These are phyloP conservation scores for Sphagnurus paluster DNA, from an alignment of 1,284 basidiomycete genomes.

Conservation along the genomic window DNA sequence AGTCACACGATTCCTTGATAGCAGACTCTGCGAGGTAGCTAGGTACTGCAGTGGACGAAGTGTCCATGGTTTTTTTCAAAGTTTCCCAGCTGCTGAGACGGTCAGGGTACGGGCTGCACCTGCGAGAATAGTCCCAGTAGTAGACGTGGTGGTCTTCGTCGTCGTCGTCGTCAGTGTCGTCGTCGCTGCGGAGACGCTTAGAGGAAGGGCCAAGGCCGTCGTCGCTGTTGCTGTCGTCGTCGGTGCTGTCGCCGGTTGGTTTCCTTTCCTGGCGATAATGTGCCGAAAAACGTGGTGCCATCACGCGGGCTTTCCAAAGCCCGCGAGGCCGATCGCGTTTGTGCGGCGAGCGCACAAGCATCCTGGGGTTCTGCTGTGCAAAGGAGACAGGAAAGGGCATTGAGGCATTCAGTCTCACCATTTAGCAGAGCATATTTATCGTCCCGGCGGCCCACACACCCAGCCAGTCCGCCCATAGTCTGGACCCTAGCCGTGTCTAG, in stretches of 20 bases:
- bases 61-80: conserved; percentile 41
- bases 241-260: conserved; percentile 15
- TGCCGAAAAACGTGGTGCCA: conserved; percentile 26
- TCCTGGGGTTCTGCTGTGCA: conserved; percentile 15
- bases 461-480: conserved; percentile 18
- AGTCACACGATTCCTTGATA: conserved; percentile 31
- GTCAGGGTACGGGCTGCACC: conserved; percentile 25
- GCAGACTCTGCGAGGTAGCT: conserved; percentile 14
- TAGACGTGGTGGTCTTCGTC: conserved; percentile 35
- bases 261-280: conserved; percentile 19
- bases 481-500: conserved; percentile 21
- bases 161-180: conserved; percentile 9
- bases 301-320: conserved; percentile 50
- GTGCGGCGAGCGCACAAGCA: conserved; percentile 15
- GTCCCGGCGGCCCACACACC: conserved; percentile 17
- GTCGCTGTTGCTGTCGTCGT: conserved; percentile 24
- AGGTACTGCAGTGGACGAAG: conserved; percentile 31
- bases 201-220: conserved; percentile 18
- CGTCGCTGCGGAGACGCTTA: conserved; percentile 2
- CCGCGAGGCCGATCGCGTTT: conserved; percentile 43
- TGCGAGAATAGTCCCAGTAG: conserved; percentile 33
- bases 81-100: conserved; percentile 30
- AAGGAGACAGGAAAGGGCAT: conserved; percentile 24
- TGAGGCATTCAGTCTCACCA: conserved; percentile 15
- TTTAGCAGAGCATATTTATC: conserved; percentile 26